Base-by-base conservation (phyloP, 2,329 filamentous ascomycete genomes). In the Exophiala oligosperma region DNA sequence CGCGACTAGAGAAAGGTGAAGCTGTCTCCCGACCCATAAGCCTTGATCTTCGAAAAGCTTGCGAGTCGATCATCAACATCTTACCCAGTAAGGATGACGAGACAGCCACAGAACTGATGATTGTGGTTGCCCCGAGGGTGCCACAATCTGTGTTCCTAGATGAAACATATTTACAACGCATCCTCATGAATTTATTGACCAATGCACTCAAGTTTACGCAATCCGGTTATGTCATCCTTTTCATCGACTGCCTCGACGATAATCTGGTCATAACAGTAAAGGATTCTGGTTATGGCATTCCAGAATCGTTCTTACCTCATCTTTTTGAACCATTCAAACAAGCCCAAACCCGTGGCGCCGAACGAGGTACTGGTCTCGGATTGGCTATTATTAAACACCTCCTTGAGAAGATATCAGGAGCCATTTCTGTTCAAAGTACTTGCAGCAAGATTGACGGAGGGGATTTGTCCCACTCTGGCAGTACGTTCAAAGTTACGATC, bases 281-380 rank as follows among this genome's bases (percentile, higher is more conserved):
- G 52, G 69, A 71, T 55, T 68, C 69, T 11, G 69, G 69, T 3
- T 56, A 54, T 21, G 69, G 69, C 11, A 66, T 71, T 3, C 68
- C 68, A 6, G 53, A 59, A 52, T 83, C 82, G 5, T 90, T 89
- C 67, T 71, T 87, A 51, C 84, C 84, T 0, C 82, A 83, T 53
- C 76, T 90, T 0, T 90, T 90, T 75, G 86, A 86, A 64, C 83
- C 87, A 0, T 90, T 89, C 70, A 57, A 66, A 46, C 69, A 71
- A 61, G 69, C 70, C 37, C 65, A 71, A 47, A 68, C 66, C 11
- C 54, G 68, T 57, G 70, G 69, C 21, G 65, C 66, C 4, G 66
- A 69, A 49, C 56, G 67, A 58, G 69, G 63, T 8, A 70, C 69
- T 5, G 69, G 69, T 7, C 64, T 71, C 11, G 69, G 69, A 8